Evolutionary conservation across 192 early-diverging fungal species (phyloP), one percentile per base, ranked within the genome.

Genomic region (Backusella westeae): DNA sequence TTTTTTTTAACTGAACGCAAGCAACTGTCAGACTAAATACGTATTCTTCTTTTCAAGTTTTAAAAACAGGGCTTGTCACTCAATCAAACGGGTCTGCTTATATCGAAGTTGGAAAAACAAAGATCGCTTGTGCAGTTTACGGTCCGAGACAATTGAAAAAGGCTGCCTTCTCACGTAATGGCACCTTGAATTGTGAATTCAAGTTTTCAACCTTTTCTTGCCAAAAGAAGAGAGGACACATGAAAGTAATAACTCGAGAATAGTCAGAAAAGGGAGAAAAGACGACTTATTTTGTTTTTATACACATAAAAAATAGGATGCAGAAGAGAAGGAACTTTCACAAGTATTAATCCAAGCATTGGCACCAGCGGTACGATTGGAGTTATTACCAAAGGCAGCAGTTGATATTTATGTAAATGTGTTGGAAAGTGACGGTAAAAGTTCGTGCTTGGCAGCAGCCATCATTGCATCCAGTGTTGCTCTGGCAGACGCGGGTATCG

Each of bases 401-500:
- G 85, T 96, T 69, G 93, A 95, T 72, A 74, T 77, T 39, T 77
- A 77, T 15, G 70, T 72, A 17, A 89, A 86, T 29, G 86, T 95
- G 3, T 77, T 96, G 9, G 92, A 96, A 72, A 85, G 81, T 63
- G 93, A 93, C 70, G 93, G 92, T 7, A 86, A 81, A 21, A 81
- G 81, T 19, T 87, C 92, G 9, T 87, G 89, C 75, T 67, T 94
- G n/a, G 85, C 91, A 14, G 88, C 87, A 72, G 85, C 90, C 67
- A 80, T 91, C 52, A 86, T 88, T 26, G 93, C 91, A 12, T 89
- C 94, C 8, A 91, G 89, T 10, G 82, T 85, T 0, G 90, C 90
- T 0, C 71, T 96, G 14, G 92, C 93, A 10, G 93, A 96, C 83
- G 94, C 94, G 14, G 94, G 94, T 17, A 93, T 96, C 69, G 93